Evolutionary conservation across 148 eudicot species (phyloP).

Genomic region (Vaccinium vitisidaea): DNA sequence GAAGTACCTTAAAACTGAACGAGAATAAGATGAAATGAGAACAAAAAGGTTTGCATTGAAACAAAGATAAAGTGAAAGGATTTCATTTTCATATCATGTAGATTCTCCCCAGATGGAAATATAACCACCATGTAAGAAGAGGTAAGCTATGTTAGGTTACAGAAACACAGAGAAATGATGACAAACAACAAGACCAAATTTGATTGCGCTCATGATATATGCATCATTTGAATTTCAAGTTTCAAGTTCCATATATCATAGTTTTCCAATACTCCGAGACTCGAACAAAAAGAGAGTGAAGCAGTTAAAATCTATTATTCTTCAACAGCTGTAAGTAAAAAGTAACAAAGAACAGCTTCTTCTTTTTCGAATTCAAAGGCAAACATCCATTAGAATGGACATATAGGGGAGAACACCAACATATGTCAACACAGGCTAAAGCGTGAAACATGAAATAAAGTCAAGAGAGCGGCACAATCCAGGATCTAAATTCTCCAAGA

Average conservation of each 20-base stretch:
- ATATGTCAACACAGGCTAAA: background rate
- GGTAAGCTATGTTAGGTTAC: background rate
- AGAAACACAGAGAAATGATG: background rate
- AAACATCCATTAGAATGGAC: slow-evolving; percentile 1
- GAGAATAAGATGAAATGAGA: background rate
- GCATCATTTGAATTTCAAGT: background rate
- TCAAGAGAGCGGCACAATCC: background rate
- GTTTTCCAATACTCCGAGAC: background rate
- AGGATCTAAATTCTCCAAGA: background rate
- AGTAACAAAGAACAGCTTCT: background rate
- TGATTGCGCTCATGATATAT: background rate
- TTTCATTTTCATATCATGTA: background rate
- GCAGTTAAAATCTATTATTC: background rate
- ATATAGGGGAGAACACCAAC: background rate
- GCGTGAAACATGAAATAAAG: background rate
- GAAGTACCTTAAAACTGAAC: background rate
- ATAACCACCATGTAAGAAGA: background rate
- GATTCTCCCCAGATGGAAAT: background rate
- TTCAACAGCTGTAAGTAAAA: background rate
- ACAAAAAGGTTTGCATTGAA: background rate
- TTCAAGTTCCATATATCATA: background rate
- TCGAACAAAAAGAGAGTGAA: background rate
- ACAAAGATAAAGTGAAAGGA: background rate
- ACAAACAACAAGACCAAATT: background rate
- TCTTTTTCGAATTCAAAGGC: background rate